phyloP scores from a whole-genome alignment of 2,329 filamentous ascomycete genomes.

The Fusarium temperatum region DNA sequence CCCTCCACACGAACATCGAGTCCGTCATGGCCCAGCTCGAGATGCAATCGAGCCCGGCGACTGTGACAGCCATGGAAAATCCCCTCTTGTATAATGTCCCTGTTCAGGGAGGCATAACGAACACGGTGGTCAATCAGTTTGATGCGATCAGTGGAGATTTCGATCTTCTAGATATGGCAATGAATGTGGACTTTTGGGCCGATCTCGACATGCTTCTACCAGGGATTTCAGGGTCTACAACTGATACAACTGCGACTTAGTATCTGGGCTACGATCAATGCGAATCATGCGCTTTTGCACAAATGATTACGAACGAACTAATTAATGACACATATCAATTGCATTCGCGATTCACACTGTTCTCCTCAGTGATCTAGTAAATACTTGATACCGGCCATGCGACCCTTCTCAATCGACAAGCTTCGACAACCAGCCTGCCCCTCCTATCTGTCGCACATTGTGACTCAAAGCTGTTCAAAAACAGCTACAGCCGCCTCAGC shows the following conservation, averaged over 20 bases:
- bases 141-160: neutral
- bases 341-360: rapidly evolving
- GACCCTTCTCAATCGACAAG: neutral
- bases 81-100: neutral
- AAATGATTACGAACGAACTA: rapidly evolving
- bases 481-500: slow-evolving; percentile 3
- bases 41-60: neutral
- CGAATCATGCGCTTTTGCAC: rapidly evolving
- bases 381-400: rapidly evolving
- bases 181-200: slow-evolving; percentile 18
- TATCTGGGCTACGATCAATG: neutral
- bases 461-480: neutral
- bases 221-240: neutral
- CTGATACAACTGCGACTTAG: neutral
- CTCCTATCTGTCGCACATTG: neutral
- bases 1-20: slow-evolving; percentile 5
- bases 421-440: neutral
- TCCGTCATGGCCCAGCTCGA: slow-evolving; percentile 6
- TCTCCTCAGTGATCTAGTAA: rapidly evolving
- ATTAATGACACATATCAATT: neutral
- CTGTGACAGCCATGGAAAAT: rapidly evolving
- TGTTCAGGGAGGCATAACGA: rapidly evolving
- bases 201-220: slow-evolving; percentile 7
- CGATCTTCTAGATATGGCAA: slow-evolving; percentile 13
- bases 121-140: neutral